phyloP scores from a whole-genome alignment of 768 basidiomycete species.

The Leccinum subtestaceum region DNA sequence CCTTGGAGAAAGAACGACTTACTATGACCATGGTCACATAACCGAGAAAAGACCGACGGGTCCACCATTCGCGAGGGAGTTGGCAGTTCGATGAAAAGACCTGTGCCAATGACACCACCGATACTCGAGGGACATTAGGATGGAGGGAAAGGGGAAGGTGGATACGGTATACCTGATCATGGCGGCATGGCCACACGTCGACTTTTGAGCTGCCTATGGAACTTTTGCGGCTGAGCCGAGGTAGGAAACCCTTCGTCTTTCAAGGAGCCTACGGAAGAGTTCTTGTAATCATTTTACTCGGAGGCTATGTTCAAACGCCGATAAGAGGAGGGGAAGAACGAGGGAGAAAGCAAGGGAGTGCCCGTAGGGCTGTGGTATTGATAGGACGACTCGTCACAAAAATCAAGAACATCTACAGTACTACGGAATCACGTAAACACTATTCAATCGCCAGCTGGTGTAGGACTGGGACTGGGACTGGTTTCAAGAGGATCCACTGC shows the following conservation, averaged over 20 bases:
- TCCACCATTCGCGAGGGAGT: slow-evolving; percentile 34
- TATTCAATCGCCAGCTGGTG: too few species aligned
- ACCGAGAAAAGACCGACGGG: slow-evolving; percentile 43
- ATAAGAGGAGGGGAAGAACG: too few species aligned
- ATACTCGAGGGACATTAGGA: slow-evolving; percentile 40
- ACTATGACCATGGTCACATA: slow-evolving; percentile 38
- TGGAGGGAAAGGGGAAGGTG: not conserved
- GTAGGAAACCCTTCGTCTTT: slow-evolving; percentile 21
- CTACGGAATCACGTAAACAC: too few species aligned
- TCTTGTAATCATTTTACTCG: slow-evolving; percentile 21
- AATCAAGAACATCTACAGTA: too few species aligned
- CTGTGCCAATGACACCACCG: slow-evolving; percentile 36
- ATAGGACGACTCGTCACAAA: too few species aligned
- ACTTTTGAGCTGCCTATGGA: slow-evolving; percentile 67
- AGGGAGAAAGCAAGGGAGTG: too few species aligned
- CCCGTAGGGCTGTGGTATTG: too few species aligned
- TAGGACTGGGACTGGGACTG: too few species aligned
- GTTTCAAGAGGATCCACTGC: too few species aligned
- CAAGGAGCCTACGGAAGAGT: slow-evolving; percentile 15
- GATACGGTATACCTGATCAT: slow-evolving; percentile 57
- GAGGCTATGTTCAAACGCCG: slow-evolving; percentile 6
- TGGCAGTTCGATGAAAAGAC: not conserved
- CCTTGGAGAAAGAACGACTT: not conserved
- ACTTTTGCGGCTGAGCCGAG: slow-evolving; percentile 10
- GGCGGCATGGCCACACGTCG: slow-evolving; percentile 59